Conservation (phyloP, 2,329 filamentous ascomycete genomes). For the Calycina herbarum region DNA sequence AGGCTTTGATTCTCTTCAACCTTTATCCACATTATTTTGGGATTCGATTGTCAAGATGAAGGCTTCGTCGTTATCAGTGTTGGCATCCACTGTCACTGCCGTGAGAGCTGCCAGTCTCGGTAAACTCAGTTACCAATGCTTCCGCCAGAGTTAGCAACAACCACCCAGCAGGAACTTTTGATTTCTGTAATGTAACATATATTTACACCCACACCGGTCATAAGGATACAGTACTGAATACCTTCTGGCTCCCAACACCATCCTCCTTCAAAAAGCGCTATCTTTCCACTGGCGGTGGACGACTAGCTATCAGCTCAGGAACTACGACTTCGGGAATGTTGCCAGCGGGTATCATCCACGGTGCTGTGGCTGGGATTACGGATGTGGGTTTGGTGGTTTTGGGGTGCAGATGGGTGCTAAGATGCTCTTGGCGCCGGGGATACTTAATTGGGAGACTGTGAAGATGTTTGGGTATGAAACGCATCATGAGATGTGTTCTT, state of each 20-base stretch:
- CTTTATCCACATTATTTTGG: too few species aligned
- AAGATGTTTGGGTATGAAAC: slow-evolving; percentile 44
- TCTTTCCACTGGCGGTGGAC: slow-evolving; percentile 48
- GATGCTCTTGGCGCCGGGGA: slow-evolving; percentile 43
- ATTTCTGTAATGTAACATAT: slow-evolving; percentile 49
- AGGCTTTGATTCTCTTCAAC: too few species aligned
- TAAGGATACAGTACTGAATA: slow-evolving; percentile 40
- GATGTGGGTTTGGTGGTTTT: slow-evolving; percentile 52
- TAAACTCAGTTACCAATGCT: slow-evolving; percentile 39
- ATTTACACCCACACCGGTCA: slow-evolving; percentile 46
- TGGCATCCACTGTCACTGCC: too few species aligned
- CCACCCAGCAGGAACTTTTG: slow-evolving; percentile 37
- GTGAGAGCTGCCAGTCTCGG: slow-evolving; percentile 36
- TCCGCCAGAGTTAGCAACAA: slow-evolving; percentile 34
- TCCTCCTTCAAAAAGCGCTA: slow-evolving; percentile 47
- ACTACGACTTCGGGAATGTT: slow-evolving; percentile 26
- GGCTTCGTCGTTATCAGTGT: too few species aligned
- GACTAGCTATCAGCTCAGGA: slow-evolving; percentile 50
- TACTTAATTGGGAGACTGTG: slow-evolving; percentile 40
- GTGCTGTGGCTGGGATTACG: slow-evolving; percentile 49
- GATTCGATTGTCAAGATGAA: too few species aligned
- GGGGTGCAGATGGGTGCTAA: slow-evolving; percentile 41
- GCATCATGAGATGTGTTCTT: slow-evolving; percentile 39
- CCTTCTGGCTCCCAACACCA: slow-evolving; percentile 46
- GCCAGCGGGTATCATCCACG: slow-evolving; percentile 45